Conservation (phyloP, 495 filamentous ascomycete genomes). For the Neurospora sp. region DNA sequence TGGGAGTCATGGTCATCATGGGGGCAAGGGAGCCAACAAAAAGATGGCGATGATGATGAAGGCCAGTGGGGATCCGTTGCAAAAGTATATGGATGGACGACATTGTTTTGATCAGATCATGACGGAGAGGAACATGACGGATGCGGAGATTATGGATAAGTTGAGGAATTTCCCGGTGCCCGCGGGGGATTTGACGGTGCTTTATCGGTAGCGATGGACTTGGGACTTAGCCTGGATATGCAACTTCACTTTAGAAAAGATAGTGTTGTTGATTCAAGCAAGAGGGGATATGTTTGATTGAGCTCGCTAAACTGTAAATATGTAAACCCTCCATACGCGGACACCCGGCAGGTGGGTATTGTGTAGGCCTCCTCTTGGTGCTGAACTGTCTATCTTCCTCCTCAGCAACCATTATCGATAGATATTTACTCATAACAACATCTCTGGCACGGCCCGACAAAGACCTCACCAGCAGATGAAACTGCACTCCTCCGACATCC, state of each 20-base stretch:
- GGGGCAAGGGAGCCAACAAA: background rate
- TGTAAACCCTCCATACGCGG: background rate
- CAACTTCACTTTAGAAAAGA: background rate
- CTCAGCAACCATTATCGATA: background rate
- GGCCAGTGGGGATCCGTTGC: slow-evolving; percentile 35
- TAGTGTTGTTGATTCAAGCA: background rate
- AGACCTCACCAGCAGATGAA: background rate
- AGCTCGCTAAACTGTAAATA: background rate
- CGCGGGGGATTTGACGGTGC: slow-evolving; percentile 38
- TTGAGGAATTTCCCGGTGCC: slow-evolving; percentile 31
- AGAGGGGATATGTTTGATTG: background rate
- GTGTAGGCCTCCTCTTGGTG: background rate
- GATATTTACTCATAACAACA: background rate
- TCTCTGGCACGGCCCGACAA: background rate
- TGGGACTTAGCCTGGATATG: background rate
- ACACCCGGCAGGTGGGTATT: background rate
- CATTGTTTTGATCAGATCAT: slow-evolving; percentile 89
- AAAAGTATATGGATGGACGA: slow-evolving; percentile 65
- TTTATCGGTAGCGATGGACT: slow-evolving; percentile 28
- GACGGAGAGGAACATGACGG: slow-evolving; percentile 56
- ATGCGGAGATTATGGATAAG: slow-evolving; percentile 45
- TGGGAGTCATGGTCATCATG: background rate
- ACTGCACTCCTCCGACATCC: background rate
- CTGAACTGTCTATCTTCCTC: background rate
- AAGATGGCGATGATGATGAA: background rate